Percentiles rank a stretch among this genome's conserved stretches.
phyloP scores from a whole-genome alignment of 176 grass and related monocot genomes.

The Paspalum notatum region DNA sequence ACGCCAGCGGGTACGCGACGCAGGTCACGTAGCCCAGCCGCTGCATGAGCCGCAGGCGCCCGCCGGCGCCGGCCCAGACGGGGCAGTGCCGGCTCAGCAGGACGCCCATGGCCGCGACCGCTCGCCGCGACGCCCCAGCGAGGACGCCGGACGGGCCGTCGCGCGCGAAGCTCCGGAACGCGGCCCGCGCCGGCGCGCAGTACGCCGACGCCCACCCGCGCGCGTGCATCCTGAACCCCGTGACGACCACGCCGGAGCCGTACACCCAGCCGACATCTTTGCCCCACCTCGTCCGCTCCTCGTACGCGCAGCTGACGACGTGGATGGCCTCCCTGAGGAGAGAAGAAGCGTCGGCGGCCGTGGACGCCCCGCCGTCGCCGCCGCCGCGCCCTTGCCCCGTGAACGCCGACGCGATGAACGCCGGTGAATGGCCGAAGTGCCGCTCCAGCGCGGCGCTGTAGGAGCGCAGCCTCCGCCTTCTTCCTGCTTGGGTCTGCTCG shows the following conservation, averaged over 20 bases:
- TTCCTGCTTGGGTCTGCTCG: slow-evolving; percentile 9
- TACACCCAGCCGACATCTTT: slow-evolving; percentile 74
- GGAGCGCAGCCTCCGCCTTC: slow-evolving; percentile 35
- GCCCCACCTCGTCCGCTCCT: slow-evolving; percentile 71
- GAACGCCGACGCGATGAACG: slow-evolving; percentile 58
- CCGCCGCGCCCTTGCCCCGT: slow-evolving; percentile 12
- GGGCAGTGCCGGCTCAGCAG: slow-evolving; percentile 68
- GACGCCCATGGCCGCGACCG: slow-evolving; percentile 51
- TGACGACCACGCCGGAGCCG: slow-evolving; percentile 40
- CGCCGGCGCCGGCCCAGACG: slow-evolving; percentile 46
- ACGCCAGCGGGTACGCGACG: slow-evolving; percentile 58
- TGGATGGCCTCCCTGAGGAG: slow-evolving; percentile 69
- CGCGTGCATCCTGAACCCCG: slow-evolving; percentile 70
- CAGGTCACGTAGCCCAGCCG: slow-evolving; percentile 54
- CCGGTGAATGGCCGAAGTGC: slow-evolving; percentile 55
- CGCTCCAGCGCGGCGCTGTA: slow-evolving; percentile 42
- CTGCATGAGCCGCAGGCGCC: slow-evolving; percentile 50
- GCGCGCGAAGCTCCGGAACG: slow-evolving; percentile 51
- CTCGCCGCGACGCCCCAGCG: slow-evolving; percentile 46
- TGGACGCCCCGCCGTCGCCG: not conserved
- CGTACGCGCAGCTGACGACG: slow-evolving; percentile 68
- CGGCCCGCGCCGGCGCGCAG: slow-evolving; percentile 46
- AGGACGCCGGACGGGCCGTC: slow-evolving; percentile 44
- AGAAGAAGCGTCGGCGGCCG: not conserved
- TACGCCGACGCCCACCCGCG: slow-evolving; percentile 73